Conservation (phyloP, 345 rosid species). For the Brassica nigra region DNA sequence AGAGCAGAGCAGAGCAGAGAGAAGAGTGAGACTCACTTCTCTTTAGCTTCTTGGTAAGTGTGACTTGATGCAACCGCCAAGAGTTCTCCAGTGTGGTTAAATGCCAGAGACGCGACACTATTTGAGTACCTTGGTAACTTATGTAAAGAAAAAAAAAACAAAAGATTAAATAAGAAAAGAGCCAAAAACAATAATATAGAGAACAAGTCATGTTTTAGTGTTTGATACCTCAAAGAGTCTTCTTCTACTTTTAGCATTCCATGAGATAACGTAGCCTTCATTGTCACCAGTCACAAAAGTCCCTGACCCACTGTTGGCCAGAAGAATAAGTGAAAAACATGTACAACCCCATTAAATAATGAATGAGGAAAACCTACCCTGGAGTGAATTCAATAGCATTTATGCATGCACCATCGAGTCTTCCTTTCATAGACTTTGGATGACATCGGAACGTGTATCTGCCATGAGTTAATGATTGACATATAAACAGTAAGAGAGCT, state of each 20-base stretch:
- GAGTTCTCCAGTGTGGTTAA: constrained; percentile 57
- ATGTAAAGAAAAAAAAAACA: constrained; percentile 40
- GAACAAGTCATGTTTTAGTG: constrained; percentile 21
- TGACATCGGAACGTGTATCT: constrained; percentile 77
- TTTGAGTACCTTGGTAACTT: constrained; percentile 76
- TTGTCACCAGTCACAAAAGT: constrained; percentile 76
- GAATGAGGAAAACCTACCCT: constrained; percentile 20
- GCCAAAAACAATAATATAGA: constrained; percentile 1
- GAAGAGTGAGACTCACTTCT: constrained; percentile 52
- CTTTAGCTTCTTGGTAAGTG: constrained; percentile 68
- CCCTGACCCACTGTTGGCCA: constrained; percentile 49
- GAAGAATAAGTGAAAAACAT: constrained; percentile 9
- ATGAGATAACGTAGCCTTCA: constrained; percentile 64
- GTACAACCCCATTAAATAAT: background rate
- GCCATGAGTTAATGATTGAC: constrained; percentile 10
- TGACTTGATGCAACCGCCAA: constrained; percentile 68
- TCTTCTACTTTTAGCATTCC: constrained; percentile 73
- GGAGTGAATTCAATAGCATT: constrained; percentile 64
- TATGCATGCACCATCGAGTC: constrained; percentile 54
- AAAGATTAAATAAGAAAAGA: background rate
- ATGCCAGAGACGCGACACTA: constrained; percentile 52
- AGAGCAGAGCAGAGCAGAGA: background rate
- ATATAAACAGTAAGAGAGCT: background rate
- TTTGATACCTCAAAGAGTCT: constrained; percentile 64
- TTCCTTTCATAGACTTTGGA: constrained; percentile 72